Evolutionary conservation across 2,329 filamentous ascomycete genomes (phyloP).

Genomic region (Sporothrix pallida): DNA sequence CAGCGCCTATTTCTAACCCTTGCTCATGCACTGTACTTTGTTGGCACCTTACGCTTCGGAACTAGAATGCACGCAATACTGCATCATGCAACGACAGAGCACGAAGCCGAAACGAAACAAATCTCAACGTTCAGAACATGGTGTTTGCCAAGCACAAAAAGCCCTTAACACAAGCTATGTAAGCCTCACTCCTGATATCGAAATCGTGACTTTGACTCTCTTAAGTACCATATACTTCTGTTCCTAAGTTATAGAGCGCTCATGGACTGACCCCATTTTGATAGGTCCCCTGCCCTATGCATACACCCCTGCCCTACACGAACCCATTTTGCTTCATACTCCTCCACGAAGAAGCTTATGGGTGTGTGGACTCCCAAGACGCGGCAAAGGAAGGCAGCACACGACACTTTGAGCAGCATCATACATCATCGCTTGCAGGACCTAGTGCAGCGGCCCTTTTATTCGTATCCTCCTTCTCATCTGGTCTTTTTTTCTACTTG

Average conservation of each 20-base stretch:
- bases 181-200: background rate
- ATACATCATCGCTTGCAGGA: background rate
- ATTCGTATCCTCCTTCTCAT: background rate
- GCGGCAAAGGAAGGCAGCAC: background rate
- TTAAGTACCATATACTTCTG: conserved; percentile 11
- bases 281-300: background rate
- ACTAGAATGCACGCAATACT: conserved; percentile 20
- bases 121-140: background rate
- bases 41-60: background rate
- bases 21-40: background rate
- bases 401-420: background rate
- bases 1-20: background rate
- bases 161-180: too few relatives aligned
- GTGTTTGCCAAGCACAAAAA: background rate
- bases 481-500: conserved; percentile 1
- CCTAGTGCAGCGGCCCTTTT: background rate
- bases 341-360: too few relatives aligned
- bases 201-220: background rate
- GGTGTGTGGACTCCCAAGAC: background rate
- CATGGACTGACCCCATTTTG: background rate
- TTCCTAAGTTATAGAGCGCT: background rate
- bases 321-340: too few relatives aligned
- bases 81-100: background rate
- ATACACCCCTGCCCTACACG: background rate
- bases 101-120: background rate